Percentiles rank a stretch among this genome's conserved stretches.
phyloP scores from a whole-genome alignment of 2,329 filamentous ascomycete species.

The Nannizziopsis barbatae region DNA sequence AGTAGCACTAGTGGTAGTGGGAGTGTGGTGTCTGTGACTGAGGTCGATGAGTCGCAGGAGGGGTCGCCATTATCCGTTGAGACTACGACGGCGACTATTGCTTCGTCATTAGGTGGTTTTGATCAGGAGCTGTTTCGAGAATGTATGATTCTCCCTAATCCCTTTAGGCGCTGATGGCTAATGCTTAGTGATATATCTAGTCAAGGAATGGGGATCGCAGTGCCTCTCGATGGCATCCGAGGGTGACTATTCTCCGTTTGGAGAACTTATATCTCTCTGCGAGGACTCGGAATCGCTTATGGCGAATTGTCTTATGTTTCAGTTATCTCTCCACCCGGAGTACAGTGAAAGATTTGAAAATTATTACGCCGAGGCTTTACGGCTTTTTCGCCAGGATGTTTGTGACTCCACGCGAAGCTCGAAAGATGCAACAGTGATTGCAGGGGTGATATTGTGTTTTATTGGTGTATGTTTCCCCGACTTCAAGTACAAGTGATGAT shows the following conservation, averaged over 20 bases:
- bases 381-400: slow-evolving; percentile 12
- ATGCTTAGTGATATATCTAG: slow-evolving; percentile 2
- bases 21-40: not conserved
- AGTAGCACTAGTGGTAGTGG: not conserved
- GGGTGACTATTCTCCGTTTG: slow-evolving; percentile 9
- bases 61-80: not conserved
- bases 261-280: slow-evolving; percentile 8
- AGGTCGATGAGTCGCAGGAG: not conserved
- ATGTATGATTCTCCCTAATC: slow-evolving; percentile 6
- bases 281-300: slow-evolving; percentile 12
- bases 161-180: not conserved
- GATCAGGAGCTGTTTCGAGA: slow-evolving; percentile 13
- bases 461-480: slow-evolving; percentile 8
- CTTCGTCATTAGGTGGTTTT: slow-evolving; percentile 7
- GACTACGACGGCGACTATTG: not conserved
- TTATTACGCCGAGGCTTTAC: slow-evolving; percentile 11
- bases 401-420: slow-evolving; percentile 3
- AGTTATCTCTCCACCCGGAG: slow-evolving; percentile 12
- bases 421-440: slow-evolving; percentile 13
- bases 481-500: not conserved
- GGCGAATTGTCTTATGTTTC: slow-evolving; percentile 14
- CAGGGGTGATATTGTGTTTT: slow-evolving; percentile 11
- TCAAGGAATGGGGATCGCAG: slow-evolving; percentile 13
- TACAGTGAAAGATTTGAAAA: slow-evolving; percentile 10
- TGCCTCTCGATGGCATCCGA: slow-evolving; percentile 10